These are phyloP conservation scores for Exophiala spinifera DNA, from an alignment of 2,329 filamentous ascomycete species.

Conservation along the genomic window DNA sequence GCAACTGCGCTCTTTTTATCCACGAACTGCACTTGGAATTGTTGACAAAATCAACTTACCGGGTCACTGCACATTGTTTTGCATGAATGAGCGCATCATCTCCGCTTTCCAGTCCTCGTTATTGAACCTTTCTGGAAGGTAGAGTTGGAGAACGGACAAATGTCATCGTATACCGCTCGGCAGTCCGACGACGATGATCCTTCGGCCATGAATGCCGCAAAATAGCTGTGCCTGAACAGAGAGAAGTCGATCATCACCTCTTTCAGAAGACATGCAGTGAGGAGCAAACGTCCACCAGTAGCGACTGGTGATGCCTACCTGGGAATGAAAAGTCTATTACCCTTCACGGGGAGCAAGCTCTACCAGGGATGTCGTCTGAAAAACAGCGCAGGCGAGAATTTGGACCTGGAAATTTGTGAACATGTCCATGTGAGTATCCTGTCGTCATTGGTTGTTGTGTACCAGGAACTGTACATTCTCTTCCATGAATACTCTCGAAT, in stretches of 20 bases:
- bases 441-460: too few species aligned
- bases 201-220: neutral
- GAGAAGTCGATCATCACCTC: neutral
- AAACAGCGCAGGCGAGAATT: neutral
- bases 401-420: neutral
- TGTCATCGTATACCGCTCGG: neutral
- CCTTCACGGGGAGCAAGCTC: neutral
- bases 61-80: neutral
- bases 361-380: neutral
- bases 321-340: too few species aligned
- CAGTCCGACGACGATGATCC: slow-evolving; percentile 1
- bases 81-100: neutral
- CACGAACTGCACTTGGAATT: neutral
- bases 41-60: neutral
- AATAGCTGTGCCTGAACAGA: neutral
- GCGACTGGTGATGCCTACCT: neutral
- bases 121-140: neutral
- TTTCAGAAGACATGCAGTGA: neutral
- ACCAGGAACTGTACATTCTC: too few species aligned
- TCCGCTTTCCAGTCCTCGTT: neutral
- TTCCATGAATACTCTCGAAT: too few species aligned
- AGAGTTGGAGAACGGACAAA: neutral
- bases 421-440: too few species aligned
- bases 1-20: neutral
- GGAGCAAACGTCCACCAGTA: neutral